These are phyloP conservation scores for Dactylellina sp. DNA, from an alignment of 2,329 filamentous ascomycete genomes.

Conservation along the genomic window DNA sequence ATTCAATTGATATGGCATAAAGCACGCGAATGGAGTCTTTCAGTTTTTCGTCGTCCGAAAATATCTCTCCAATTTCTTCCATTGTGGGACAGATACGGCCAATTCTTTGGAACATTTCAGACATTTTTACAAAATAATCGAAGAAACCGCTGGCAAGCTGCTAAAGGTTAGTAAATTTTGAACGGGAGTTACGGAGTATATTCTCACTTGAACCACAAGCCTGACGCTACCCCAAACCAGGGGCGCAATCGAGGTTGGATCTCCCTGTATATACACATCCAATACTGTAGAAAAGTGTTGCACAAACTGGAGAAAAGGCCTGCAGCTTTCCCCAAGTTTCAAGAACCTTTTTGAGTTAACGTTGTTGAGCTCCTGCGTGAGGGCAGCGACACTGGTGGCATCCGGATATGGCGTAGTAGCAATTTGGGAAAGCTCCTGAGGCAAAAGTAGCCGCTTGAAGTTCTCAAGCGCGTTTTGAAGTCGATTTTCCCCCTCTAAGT, in stretches of 20 bases:
- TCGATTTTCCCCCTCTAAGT: slow-evolving; percentile 7
- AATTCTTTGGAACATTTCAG: slow-evolving; percentile 63
- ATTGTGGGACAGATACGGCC: slow-evolving; percentile 63
- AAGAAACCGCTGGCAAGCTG: slow-evolving; percentile 63
- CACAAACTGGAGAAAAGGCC: slow-evolving; percentile 22
- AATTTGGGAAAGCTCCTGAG: slow-evolving; percentile 8
- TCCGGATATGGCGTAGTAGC: slow-evolving; percentile 11
- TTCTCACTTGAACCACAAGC: slow-evolving; percentile 63
- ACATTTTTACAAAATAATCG: slow-evolving; percentile 64
- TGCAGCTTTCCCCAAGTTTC: slow-evolving; percentile 16
- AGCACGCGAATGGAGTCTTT: slow-evolving; percentile 55
- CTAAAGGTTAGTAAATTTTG: not conserved
- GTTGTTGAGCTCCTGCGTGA: slow-evolving; percentile 18
- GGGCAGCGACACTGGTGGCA: not conserved
- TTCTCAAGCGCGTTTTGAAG: slow-evolving; percentile 9
- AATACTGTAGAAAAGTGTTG: slow-evolving; percentile 22
- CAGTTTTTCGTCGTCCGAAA: slow-evolving; percentile 44
- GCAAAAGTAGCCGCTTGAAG: slow-evolving; percentile 17
- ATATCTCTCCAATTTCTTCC: slow-evolving; percentile 51
- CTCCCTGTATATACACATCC: slow-evolving; percentile 21
- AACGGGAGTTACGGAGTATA: not conserved
- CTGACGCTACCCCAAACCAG: slow-evolving; percentile 66
- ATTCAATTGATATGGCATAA: slow-evolving; percentile 55
- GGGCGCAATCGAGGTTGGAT: slow-evolving; percentile 61
- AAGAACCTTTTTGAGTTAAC: slow-evolving; percentile 19